Evolutionary conservation across 345 rosid species (phyloP).

Genomic region (Nasturtium officinale): DNA sequence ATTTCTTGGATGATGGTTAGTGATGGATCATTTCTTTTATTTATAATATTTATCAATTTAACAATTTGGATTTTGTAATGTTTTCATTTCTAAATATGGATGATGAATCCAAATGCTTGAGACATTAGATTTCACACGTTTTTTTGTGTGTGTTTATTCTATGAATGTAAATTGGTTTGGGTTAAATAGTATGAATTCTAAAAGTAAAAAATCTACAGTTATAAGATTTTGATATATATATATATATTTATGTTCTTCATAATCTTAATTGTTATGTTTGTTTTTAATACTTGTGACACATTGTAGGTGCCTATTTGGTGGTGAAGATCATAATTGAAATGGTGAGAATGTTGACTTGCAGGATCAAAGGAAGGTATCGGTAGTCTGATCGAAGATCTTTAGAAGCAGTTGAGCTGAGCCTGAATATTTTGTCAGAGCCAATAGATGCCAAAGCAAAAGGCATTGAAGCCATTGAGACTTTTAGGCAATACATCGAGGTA

Average conservation of each 20-base stretch:
- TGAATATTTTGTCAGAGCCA: slow-evolving; percentile 71
- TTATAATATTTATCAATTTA: neutral
- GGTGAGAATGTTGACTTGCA: slow-evolving; percentile 75
- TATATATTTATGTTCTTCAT: neutral
- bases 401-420: slow-evolving; percentile 67
- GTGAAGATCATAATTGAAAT: slow-evolving; percentile 88
- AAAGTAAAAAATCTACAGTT: too few relatives aligned
- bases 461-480: slow-evolving; percentile 71
- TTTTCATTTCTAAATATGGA: too few relatives aligned
- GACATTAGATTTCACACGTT: neutral
- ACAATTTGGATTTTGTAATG: neutral
- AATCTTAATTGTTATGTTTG: neutral
- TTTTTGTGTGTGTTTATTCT: neutral
- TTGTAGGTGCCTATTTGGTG: slow-evolving; percentile 87
- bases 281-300: neutral
- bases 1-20: slow-evolving; percentile 87
- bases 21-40: neutral
- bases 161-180: neutral
- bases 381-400: slow-evolving; percentile 69
- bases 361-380: slow-evolving; percentile 76
- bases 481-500: slow-evolving; percentile 70
- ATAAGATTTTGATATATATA: neutral
- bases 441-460: slow-evolving; percentile 75
- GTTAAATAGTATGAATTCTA: neutral
- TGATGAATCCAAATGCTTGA: too few relatives aligned